Conservation (phyloP, 1,139 yeast genomes). For the Magnusiomyces ingens region DNA sequence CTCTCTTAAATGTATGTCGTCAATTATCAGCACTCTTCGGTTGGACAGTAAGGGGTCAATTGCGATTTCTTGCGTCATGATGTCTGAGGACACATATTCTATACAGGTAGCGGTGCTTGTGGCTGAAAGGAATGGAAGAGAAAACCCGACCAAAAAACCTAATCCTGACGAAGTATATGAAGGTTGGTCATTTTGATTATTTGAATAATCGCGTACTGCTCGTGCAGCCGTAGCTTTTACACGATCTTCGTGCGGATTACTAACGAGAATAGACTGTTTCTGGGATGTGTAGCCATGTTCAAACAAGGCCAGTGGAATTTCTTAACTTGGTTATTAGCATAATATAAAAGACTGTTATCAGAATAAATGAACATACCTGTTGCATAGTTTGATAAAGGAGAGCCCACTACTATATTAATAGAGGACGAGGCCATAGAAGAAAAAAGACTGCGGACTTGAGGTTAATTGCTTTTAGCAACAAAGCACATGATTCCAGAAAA, state of each 20-base stretch:
- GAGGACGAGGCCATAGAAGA: not conserved
- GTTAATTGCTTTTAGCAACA: not conserved
- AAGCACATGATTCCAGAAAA: not conserved
- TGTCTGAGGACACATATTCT: slow-evolving; percentile 75
- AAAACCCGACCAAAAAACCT: slow-evolving; percentile 41
- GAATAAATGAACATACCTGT: not conserved
- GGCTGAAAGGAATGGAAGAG: slow-evolving; percentile 58
- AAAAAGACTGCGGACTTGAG: not conserved
- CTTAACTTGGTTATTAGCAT: not conserved
- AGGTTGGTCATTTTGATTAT: not conserved
- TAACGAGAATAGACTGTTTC: not conserved
- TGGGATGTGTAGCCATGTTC: not conserved
- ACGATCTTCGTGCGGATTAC: not conserved
- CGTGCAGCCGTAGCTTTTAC: slow-evolving; percentile 35
- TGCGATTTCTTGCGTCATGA: slow-evolving; percentile 62
- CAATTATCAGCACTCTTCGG: slow-evolving; percentile 72
- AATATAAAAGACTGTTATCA: not conserved
- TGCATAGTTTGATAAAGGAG: not conserved
- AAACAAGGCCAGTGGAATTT: not conserved
- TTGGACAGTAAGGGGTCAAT: slow-evolving; percentile 54
- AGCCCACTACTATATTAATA: not conserved
- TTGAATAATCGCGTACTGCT: slow-evolving; percentile 23
- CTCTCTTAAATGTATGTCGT: slow-evolving; percentile 83
- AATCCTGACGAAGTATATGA: slow-evolving; percentile 5
- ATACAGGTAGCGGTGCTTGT: slow-evolving; percentile 51